Conservation (phyloP, 2,329 filamentous ascomycete species). For the Thielaviopsis punctulata region DNA sequence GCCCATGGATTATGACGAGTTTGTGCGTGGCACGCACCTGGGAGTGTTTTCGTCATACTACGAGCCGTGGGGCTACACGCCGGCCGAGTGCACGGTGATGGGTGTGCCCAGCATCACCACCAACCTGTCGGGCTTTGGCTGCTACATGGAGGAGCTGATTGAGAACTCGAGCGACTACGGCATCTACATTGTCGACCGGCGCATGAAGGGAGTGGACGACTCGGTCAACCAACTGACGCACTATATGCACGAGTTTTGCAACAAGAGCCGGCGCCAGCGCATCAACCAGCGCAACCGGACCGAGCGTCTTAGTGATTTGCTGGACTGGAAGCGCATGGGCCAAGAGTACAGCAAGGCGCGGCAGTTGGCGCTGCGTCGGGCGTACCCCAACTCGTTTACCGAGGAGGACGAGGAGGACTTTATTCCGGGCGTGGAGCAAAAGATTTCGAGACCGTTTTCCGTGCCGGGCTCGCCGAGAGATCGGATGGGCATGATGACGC, state of each 20-base stretch:
- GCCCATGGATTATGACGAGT: slow-evolving; percentile 94
- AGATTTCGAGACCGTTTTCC: slow-evolving; percentile 86
- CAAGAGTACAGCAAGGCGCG: slow-evolving; percentile 98
- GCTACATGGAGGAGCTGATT: slow-evolving; percentile 98
- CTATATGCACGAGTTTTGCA: slow-evolving; percentile 78
- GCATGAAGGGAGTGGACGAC: slow-evolving; percentile 90
- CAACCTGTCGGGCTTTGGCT: slow-evolving; percentile 92
- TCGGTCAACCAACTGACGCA: slow-evolving; percentile 84
- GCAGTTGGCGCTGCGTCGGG: slow-evolving; percentile 76
- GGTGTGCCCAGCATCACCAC: slow-evolving; percentile 96
- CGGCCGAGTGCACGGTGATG: slow-evolving; percentile 97
- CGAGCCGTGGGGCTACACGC: slow-evolving; percentile 97
- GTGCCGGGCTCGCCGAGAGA: slow-evolving; percentile 87
- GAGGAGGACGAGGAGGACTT: slow-evolving; percentile 76
- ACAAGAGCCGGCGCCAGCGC: slow-evolving; percentile 84
- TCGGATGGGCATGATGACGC: slow-evolving; percentile 94
- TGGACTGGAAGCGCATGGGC: slow-evolving; percentile 99
- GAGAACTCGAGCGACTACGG: slow-evolving; percentile 97
- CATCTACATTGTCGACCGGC: slow-evolving; percentile 95
- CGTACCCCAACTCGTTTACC: slow-evolving; percentile 76
- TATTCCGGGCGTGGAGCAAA: slow-evolving; percentile 82
- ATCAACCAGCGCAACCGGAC: slow-evolving; percentile 98
- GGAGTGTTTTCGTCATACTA: slow-evolving; percentile 97
- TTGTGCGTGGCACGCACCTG: slow-evolving; percentile 89
- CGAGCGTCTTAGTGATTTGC: slow-evolving; percentile 79